These are phyloP conservation scores for Fusarium staphyleae DNA, from an alignment of 2,329 filamentous ascomycete species.

Conservation along the genomic window DNA sequence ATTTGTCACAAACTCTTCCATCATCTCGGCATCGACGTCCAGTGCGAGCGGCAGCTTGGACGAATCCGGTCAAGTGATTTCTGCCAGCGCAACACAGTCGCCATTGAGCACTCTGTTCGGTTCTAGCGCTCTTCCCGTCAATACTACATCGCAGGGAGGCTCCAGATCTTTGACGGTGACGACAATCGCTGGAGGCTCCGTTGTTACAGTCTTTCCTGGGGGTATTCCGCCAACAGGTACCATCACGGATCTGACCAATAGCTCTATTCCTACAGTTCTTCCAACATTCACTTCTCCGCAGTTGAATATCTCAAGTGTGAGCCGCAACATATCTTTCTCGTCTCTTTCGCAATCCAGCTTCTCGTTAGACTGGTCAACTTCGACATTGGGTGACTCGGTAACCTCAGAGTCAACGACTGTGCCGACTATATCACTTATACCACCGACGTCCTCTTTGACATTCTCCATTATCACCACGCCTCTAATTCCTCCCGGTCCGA, in stretches of 20 bases:
- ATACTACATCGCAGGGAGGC: constrained; percentile 4
- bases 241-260: constrained; percentile 2
- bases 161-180: constrained; percentile 5
- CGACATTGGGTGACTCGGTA: constrained; percentile 10
- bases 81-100: background rate
- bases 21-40: background rate
- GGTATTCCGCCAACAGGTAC: constrained; percentile 15
- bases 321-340: background rate
- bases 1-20: constrained; percentile 6
- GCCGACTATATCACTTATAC: background rate
- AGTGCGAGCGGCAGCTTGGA: constrained; percentile 1
- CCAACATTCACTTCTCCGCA: constrained; percentile 6
- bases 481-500: constrained; percentile 14
- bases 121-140: constrained; percentile 17
- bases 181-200: constrained; percentile 19
- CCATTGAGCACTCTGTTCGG: constrained; percentile 3
- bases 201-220: constrained; percentile 31
- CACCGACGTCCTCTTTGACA: constrained; percentile 5
- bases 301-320: constrained; percentile 9
- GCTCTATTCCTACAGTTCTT: constrained; percentile 10
- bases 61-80: background rate
- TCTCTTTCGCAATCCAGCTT: constrained; percentile 3
- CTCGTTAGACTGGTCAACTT: constrained; percentile 29
- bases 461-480: constrained; percentile 19
- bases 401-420: background rate